Percentiles rank a stretch among this genome's conserved stretches.
phyloP scores from a whole-genome alignment of 192 early-diverging fungal genomes.

The Coemansia sp. region DNA sequence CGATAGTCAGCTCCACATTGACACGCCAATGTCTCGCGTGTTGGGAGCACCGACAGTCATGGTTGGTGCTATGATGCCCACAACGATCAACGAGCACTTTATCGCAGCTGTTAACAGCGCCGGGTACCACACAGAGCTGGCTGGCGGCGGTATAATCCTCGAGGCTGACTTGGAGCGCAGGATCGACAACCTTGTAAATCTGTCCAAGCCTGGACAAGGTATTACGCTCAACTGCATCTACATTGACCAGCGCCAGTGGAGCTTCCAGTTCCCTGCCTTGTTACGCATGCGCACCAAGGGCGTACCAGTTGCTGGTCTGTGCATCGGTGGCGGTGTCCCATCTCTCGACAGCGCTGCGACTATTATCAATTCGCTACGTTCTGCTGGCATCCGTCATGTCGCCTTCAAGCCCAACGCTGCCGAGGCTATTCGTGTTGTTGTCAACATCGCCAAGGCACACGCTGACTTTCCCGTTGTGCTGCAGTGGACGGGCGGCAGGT shows the following conservation, averaged over 20 bases:
- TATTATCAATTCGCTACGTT: constrained; percentile 76
- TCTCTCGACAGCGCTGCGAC: constrained; percentile 82
- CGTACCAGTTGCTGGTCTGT: constrained; percentile 88
- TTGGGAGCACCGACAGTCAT: constrained; percentile 89
- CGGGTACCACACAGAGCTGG: constrained; percentile 91
- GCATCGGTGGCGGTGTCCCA: constrained; percentile 92
- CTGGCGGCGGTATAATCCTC: constrained; percentile 90
- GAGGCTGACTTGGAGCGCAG: constrained; percentile 70
- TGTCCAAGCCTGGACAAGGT: constrained; percentile 78
- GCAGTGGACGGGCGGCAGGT: constrained; percentile 97
- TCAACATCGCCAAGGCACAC: constrained; percentile 84
- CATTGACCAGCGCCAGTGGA: constrained; percentile 88
- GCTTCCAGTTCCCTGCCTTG: constrained; percentile 78
- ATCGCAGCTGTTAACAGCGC: constrained; percentile 86
- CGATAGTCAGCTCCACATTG: constrained; percentile 73
- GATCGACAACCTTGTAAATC: constrained; percentile 74
- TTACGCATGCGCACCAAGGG: constrained; percentile 82
- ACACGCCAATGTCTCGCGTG: constrained; percentile 85
- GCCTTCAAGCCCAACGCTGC: constrained; percentile 88
- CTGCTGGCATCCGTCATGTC: constrained; percentile 75
- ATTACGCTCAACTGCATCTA: constrained; percentile 93
- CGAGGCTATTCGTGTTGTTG: constrained; percentile 78
- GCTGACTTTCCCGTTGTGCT: constrained; percentile 88
- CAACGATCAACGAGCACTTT: constrained; percentile 78
- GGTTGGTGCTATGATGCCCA: constrained; percentile 95